These are phyloP conservation scores for Cyclocybe cylindracea DNA, from an alignment of 768 basidiomycete species.

Conservation along the genomic window DNA sequence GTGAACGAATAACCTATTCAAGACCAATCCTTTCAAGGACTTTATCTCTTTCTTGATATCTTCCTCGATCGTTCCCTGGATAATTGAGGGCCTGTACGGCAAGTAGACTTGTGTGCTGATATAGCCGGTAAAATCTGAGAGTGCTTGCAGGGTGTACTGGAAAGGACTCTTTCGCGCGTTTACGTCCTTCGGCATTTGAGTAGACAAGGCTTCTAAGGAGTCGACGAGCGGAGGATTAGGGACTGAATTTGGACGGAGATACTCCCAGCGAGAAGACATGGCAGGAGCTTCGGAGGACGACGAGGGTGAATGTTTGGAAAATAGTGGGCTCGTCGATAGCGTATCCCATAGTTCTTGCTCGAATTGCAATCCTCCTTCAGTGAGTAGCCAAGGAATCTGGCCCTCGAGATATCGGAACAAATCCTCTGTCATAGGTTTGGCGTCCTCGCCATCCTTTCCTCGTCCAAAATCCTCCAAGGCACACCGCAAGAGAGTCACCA, in stretches of 20 bases:
- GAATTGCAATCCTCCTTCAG: conserved; percentile 49
- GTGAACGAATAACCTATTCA: conserved; percentile 60
- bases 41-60: conserved; percentile 74
- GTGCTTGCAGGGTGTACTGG: conserved; percentile 64
- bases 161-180: conserved; percentile 36
- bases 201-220: conserved; percentile 36
- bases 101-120: conserved; percentile 74
- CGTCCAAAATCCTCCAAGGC: conserved; percentile 51
- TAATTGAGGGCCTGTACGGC: conserved; percentile 38
- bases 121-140: conserved; percentile 78
- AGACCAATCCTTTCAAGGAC: conserved; percentile 75
- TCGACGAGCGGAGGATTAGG: conserved; percentile 38
- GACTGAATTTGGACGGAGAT: conserved; percentile 30
- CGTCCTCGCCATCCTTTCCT: conserved; percentile 33
- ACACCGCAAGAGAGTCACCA: conserved; percentile 63
- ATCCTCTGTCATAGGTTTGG: conserved; percentile 54
- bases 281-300: conserved; percentile 17
- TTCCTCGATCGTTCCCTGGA: conserved; percentile 53
- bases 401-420: conserved; percentile 59
- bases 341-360: conserved; percentile 68
- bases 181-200: conserved; percentile 35
- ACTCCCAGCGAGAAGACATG: conserved; percentile 37
- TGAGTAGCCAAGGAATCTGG: conserved; percentile 57
- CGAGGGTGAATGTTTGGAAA: conserved; percentile 34
- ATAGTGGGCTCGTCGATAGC: conserved; percentile 53